These are phyloP conservation scores for Amanita rubescens DNA, from an alignment of 768 basidiomycete genomes.

Conservation along the genomic window DNA sequence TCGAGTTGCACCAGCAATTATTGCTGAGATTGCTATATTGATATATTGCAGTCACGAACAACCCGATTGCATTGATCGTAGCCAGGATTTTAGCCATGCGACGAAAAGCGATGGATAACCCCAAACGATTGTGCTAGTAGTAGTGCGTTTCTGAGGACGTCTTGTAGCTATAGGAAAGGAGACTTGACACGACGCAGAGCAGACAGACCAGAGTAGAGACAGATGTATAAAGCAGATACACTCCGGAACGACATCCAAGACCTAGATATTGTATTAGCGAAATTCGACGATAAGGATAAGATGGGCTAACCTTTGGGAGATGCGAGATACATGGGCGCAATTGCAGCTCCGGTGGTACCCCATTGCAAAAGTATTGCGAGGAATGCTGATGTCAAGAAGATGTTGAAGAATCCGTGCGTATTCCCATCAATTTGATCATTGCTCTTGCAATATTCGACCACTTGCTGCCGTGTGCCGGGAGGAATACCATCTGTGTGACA, in stretches of 20 bases:
- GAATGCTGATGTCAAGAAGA: conserved; percentile 10
- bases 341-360: conserved; percentile 19
- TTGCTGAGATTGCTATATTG: conserved; percentile 20
- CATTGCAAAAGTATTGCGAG: conserved; percentile 17
- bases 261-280: too few relatives aligned
- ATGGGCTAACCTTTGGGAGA: conserved; percentile 16
- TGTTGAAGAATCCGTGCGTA: conserved; percentile 5
- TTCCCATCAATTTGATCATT: neutral
- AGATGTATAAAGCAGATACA: conserved; percentile 15
- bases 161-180: conserved; percentile 18
- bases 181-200: conserved; percentile 16
- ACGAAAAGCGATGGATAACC: conserved; percentile 14
- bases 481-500: neutral
- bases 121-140: neutral
- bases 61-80: conserved; percentile 17
- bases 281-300: neutral
- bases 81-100: conserved; percentile 17
- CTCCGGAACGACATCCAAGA: neutral
- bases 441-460: neutral
- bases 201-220: conserved; percentile 17
- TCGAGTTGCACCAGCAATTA: conserved; percentile 21
- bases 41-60: conserved; percentile 19
- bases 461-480: neutral
- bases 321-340: conserved; percentile 15
- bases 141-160: neutral